Evolutionary conservation across 78 protist genomes (phyloP).

Genomic region (Dictyostelium intermedium): DNA sequence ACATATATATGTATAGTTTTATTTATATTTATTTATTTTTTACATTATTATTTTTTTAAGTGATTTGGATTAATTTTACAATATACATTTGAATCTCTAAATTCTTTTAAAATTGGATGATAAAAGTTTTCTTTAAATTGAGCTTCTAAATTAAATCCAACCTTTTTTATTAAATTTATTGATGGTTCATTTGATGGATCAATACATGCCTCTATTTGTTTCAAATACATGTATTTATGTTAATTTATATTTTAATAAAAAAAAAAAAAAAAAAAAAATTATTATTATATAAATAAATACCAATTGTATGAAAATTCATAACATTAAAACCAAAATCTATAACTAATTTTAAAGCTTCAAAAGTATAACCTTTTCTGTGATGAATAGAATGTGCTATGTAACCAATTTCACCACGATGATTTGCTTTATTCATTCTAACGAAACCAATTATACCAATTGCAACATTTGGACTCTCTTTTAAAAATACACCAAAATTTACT

Average conservation of each 20-base stretch:
- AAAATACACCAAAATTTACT: not conserved
- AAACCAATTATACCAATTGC: not conserved
- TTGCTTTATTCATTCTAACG: not conserved
- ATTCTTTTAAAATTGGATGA: not conserved
- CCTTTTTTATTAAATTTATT: not conserved
- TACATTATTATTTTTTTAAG: no score
- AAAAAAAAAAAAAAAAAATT: no score
- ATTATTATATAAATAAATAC: not conserved
- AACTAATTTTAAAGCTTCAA: not conserved
- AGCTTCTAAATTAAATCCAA: not conserved
- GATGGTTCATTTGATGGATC: constrained; percentile 1
- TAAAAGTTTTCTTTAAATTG: constrained; percentile 16
- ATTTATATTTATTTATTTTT: no score
- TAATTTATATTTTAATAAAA: no score
- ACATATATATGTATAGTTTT: not conserved
- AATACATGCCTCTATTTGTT: constrained; percentile 2
- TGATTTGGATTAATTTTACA: constrained; percentile 23
- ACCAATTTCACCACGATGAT: constrained; percentile 8
- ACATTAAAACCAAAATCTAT: constrained; percentile 20
- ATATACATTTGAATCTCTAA: not conserved
- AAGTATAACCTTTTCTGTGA: constrained; percentile 26
- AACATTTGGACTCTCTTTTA: not conserved
- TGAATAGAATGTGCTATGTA: not conserved
- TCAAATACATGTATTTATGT: not conserved
- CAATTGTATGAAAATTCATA: constrained; percentile 6